Percentiles rank a stretch among this genome's conserved stretches.
Evolutionary conservation across 768 basidiomycete species (phyloP).

Genomic region (Agrocybe pediades): DNA sequence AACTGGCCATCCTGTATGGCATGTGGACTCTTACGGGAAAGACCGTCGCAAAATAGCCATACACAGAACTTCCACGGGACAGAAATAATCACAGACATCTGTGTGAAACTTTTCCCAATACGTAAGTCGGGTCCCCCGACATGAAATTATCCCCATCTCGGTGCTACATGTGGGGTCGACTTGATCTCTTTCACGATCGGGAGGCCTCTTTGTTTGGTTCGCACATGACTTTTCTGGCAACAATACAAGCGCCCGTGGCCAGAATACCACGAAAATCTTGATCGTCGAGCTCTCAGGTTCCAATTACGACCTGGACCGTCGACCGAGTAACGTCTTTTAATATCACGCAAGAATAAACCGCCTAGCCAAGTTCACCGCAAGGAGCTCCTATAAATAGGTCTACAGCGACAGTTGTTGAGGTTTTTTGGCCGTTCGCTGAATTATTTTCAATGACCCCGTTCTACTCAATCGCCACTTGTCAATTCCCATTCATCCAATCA

Average conservation of each 20-base stretch:
- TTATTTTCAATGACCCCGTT: constrained; percentile 5
- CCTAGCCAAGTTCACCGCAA: constrained; percentile 3
- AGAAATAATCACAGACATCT: too few species aligned
- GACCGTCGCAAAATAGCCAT: too few species aligned
- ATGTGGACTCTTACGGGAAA: not conserved
- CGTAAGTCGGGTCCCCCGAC: not conserved
- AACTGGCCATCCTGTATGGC: not conserved
- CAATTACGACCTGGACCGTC: not conserved
- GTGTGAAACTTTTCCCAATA: too few species aligned
- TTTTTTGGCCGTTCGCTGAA: constrained; percentile 42
- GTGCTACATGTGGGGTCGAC: not conserved
- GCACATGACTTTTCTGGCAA: not conserved
- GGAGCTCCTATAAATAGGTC: constrained; percentile 23
- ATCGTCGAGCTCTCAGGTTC: not conserved
- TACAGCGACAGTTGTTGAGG: constrained; percentile 25
- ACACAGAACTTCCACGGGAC: too few species aligned
- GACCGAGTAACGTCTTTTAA: not conserved
- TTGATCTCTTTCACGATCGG: not conserved
- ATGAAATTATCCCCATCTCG: not conserved
- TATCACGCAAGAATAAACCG: not conserved
- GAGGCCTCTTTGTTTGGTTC: not conserved
- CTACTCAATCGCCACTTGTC: constrained; percentile 21
- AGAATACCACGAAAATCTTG: not conserved
- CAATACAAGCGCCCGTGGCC: not conserved
- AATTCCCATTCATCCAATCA: constrained; percentile 21